A percentile compares a stretch with the other conserved stretches of the same genome.
Conservation (phyloP, 2,329 filamentous ascomycete species). For the Penicillium sp. region DNA sequence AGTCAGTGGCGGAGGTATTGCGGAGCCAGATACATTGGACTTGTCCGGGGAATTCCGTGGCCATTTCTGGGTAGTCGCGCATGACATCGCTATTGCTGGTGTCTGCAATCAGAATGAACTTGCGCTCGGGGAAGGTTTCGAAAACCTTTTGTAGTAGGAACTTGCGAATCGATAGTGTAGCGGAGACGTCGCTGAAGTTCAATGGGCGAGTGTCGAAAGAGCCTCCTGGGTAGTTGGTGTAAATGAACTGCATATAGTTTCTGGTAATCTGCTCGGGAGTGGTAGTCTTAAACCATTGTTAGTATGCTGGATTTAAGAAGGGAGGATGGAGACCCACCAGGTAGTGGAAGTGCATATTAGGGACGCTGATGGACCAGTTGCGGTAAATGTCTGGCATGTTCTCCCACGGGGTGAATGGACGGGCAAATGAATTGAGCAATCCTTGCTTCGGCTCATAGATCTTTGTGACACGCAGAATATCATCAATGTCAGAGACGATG, state of each 20-base stretch:
- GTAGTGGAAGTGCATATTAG: constrained; percentile 76
- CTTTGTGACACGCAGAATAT: constrained; percentile 77
- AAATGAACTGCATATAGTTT: constrained; percentile 77
- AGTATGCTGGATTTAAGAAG: not conserved
- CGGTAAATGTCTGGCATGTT: constrained; percentile 79
- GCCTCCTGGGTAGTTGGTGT: constrained; percentile 72
- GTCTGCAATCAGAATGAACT: constrained; percentile 74
- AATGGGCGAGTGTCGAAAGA: constrained; percentile 76
- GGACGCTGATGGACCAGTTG: constrained; percentile 68
- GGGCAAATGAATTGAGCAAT: constrained; percentile 73
- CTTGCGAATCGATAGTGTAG: constrained; percentile 69
- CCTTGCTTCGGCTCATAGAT: constrained; percentile 76
- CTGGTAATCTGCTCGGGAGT: constrained; percentile 76
- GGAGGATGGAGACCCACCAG: constrained; percentile 36
- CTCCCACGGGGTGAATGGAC: constrained; percentile 69
- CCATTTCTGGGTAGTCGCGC: constrained; percentile 60
- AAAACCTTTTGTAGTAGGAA: constrained; percentile 72
- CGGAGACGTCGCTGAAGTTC: constrained; percentile 75
- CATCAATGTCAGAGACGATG: constrained; percentile 75
- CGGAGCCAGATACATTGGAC: constrained; percentile 77
- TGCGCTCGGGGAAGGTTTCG: constrained; percentile 70
- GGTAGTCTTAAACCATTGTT: constrained; percentile 53
- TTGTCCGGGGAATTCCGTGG: constrained; percentile 65
- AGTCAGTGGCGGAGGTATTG: constrained; percentile 71
- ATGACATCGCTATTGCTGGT: constrained; percentile 77